Evolutionary conservation across 352 stramenopile species (phyloP), one percentile per base, ranked within the genome.

Genomic region (Thalassiosira hispida): DNA sequence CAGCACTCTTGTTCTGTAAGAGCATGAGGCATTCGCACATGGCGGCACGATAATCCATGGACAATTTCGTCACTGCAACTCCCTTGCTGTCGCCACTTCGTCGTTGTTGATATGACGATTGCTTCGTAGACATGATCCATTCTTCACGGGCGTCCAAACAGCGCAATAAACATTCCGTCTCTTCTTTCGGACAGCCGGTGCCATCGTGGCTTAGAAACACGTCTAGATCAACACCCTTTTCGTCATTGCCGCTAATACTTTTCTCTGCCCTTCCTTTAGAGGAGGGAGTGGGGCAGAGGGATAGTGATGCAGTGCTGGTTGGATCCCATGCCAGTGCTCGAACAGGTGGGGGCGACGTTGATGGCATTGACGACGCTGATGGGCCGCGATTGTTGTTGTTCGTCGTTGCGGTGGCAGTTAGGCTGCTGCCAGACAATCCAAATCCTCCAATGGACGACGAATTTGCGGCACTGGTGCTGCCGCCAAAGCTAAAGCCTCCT

Each of bases 81-180:
- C 27, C 11, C 0, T 61, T 61, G 20, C 9, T 27, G 16, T 14
- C 16, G 31, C 33, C n/a, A n/a, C n/a, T n/a, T n/a, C n/a, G n/a
- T n/a, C n/a, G n/a, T 8, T 35, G 20, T 35, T 59, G n/a, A 46
- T 22, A 40, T 63, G 64, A 14, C 47, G 53, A 0, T 70, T 60
- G 33, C 14, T 56, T 16, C 71, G 2, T n/a, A 16, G 23, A 51
- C 12, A 73, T 33, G 22, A 57, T 22, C 40, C 20, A 82, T 27
- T 64, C 66, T 35, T 89, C 73, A 7, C 75, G 78, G 40, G 81
- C 81, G 57, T 86, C 73, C 9, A 92, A 62, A 18, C 86, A 49
- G 27, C 73, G 53, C n/a, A 90, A 67, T 0, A 92, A 61, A 55
- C 81, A 84, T 5, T 80, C 80, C 12, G 67, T 80, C 75, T 92